Conservation (phyloP, 306 rosid species). For the Hippophae tibetana region DNA sequence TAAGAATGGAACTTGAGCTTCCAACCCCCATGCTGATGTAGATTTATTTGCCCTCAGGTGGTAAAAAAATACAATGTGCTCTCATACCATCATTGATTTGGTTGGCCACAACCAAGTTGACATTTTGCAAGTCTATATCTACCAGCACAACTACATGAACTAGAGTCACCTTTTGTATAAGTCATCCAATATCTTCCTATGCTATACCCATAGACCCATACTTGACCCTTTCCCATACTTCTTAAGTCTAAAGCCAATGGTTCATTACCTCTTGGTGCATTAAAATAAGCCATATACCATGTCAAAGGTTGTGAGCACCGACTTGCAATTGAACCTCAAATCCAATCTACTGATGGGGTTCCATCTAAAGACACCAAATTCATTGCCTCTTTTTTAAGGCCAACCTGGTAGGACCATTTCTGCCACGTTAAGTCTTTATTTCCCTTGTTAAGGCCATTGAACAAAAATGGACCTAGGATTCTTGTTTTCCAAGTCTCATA, state of each 20-base stretch:
- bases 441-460: too few relatives aligned
- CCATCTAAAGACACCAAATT: constrained; percentile 12
- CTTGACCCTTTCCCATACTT: constrained; percentile 97
- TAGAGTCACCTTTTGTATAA: constrained; percentile 7
- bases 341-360: constrained; percentile 66
- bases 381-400: too few relatives aligned
- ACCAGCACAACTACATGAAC: constrained; percentile 53
- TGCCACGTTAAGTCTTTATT: too few relatives aligned
- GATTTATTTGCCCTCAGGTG: too few relatives aligned
- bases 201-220: constrained; percentile 90
- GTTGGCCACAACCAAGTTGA: constrained; percentile 73
- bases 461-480: too few relatives aligned
- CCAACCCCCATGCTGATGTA: too few relatives aligned
- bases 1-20: too few relatives aligned
- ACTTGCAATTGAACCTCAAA: constrained; percentile 36
- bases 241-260: constrained; percentile 58
- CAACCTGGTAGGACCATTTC: too few relatives aligned
- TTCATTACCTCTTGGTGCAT: constrained; percentile 33
- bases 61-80: too few relatives aligned
- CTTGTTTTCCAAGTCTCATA: too few relatives aligned
- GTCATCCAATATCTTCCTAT: constrained; percentile 94
- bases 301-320: constrained; percentile 48
- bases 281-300: constrained; percentile 89
- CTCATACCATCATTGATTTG: constrained; percentile 70
- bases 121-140: constrained; percentile 52